Base-by-base conservation (phyloP, 768 basidiomycete species). In the Lentinula sp. region DNA sequence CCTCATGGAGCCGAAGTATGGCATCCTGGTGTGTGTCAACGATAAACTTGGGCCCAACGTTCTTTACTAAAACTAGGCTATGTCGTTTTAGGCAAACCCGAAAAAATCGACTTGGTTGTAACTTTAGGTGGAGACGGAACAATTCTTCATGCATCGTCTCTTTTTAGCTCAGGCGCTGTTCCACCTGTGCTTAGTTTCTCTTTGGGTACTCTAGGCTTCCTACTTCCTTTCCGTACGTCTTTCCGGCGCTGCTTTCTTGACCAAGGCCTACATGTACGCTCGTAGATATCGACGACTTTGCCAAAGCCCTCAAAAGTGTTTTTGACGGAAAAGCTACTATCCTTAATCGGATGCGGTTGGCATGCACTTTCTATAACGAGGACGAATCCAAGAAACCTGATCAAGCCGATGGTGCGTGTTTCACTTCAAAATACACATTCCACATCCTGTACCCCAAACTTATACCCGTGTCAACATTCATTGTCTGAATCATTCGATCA, bases 41-140 rank as follows among this genome's bases (percentile, higher is more conserved):
- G 15, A 33, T 51, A 37, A 43, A 36, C 45, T 53, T 56, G 46
- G 20, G 12, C 54, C 48, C 6, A 43, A 41, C 45, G 32, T 51
- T 37, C 28, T 48, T 48, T 48, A 58, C 54, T 64, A 61, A 61
- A n/a, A 35, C 10, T 32, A 12, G 32, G 53, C 48, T 60, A 37
- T 55, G 39, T 45, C 46, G 58, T 66, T 77, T 81, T 81, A 50
- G 79, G 76, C 48, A 74, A 75, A 53, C 76, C 86, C 3, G 77
- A 85, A 64, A 81, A 81, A 59, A 90, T 96, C 61, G 91, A 94
- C 70, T 77, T 98, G 8, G 88, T 97, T 18, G 85, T 97, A 32
- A 96, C 95, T 0, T 75, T 98, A 1, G 95, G 95, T 49, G 95
- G 95, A 37, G 95, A 98, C 69, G 95, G 95, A 8, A 97, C 95